These are phyloP conservation scores for Hsuehochloa calcarea DNA, from an alignment of 176 grass and related monocot genomes.

Conservation along the genomic window DNA sequence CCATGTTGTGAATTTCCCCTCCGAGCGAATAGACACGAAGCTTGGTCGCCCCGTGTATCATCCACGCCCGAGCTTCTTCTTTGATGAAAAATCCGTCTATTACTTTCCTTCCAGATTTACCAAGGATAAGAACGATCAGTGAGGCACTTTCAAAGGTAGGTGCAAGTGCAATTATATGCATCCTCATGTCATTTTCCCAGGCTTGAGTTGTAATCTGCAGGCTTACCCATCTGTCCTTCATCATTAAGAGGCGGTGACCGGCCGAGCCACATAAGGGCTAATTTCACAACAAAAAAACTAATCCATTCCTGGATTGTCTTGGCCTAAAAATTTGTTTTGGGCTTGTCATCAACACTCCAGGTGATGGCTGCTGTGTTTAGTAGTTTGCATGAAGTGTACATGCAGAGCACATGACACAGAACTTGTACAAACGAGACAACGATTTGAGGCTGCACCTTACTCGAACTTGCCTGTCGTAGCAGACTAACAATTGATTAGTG, in stretches of 20 bases:
- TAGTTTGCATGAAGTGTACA: not conserved
- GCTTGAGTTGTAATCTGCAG: slow-evolving; percentile 10
- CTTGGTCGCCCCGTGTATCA: too few species aligned
- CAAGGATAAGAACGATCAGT: too few species aligned
- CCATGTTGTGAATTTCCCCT: too few species aligned
- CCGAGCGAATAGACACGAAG: too few species aligned
- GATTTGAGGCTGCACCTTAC: not conserved
- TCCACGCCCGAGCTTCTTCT: too few species aligned
- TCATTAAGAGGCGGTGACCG: not conserved
- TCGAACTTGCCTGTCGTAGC: not conserved
- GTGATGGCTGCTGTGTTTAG: not conserved
- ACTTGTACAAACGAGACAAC: not conserved
- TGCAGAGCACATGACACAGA: not conserved
- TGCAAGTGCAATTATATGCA: slow-evolving; percentile 23
- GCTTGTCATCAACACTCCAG: not conserved
- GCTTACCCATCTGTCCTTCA: not conserved
- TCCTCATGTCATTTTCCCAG: not conserved
- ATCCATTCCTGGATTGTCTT: too few species aligned
- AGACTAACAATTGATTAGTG: not conserved
- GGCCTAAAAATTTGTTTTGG: not conserved
- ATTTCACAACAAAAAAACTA: not conserved
- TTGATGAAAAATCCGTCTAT: too few species aligned
- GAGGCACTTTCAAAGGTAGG: not conserved
- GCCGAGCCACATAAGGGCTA: not conserved
- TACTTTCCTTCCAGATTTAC: too few species aligned